Evolutionary conservation across 805 yeast genomes (phyloP), one percentile per base, ranked within the genome.

Genomic region (Vanderwaltozyma tropicalis): DNA sequence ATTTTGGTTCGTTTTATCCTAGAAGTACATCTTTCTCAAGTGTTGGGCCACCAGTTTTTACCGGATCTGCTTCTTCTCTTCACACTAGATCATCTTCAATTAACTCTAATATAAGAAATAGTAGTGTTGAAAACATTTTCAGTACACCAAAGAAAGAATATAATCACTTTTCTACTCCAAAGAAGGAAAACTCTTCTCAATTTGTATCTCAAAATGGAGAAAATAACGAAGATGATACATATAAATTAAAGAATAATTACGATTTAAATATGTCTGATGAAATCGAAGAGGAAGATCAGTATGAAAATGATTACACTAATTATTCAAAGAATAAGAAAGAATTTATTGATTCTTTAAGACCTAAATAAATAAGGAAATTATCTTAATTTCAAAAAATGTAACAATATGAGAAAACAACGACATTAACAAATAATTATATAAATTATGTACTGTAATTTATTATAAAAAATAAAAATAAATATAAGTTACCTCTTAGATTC

Each of bases 281-380:
- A 35, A 63, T 64, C 13, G 55, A 57, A n/a, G 68, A 65, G 39
- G 70, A 65, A 39, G 70, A 65, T 43, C 68, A 64, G 40, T 66
- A 66, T 40, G 69, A 64, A 45, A 66, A 67, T 41, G 70, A 67
- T 34, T 67, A 66, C 36, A 66, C 74, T 1, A 69, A 68, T 43
- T 69, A 70, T 43, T 50, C 62, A 6, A 60, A 59, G 37, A 70
- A 62, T 43, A 69, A 65, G 44, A 58, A 63, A 45, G 63, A 63
- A 19, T 70, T 57, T 48, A 57, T 63, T 33, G 55, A 66, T 38
- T 57, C 66, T 41, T 45, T 67, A 36, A 63, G 66, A 49, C 70
- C 69, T 32, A 58, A 61, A 35, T 50, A 47, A 42, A 16, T 10
- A 8, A 10, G 12, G 27, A 10, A 8, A 8, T 10, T 4, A 10